Evolutionary conservation across 2,329 filamentous ascomycete genomes (phyloP).

Genomic region (Thermoascus crustaceus): DNA sequence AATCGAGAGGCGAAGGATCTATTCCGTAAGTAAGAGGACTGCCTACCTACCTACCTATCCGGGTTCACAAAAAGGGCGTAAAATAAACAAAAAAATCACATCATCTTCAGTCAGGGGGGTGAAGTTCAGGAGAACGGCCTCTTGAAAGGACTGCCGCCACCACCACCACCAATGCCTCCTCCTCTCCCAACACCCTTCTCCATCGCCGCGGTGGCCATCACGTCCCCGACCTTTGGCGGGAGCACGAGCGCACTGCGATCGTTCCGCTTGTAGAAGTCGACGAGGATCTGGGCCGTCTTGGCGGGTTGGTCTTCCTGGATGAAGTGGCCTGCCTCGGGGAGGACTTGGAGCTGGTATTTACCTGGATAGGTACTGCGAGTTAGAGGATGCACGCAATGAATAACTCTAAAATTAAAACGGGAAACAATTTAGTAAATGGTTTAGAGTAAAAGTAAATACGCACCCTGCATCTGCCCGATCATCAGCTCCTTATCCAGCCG

Average conservation of each 20-base stretch:
- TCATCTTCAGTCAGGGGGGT: too few species aligned
- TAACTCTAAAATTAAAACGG: background rate
- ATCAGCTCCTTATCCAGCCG: slow-evolving; percentile 83
- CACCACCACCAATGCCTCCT: too few species aligned
- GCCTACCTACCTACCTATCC: too few species aligned
- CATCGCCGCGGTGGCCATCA: slow-evolving; percentile 42
- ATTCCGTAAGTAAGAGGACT: too few species aligned
- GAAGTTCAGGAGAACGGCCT: background rate
- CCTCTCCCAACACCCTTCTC: slow-evolving; percentile 24
- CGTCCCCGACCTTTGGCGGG: slow-evolving; percentile 81
- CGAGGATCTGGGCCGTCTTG: slow-evolving; percentile 75
- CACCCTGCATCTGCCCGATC: slow-evolving; percentile 95
- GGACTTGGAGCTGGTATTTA: slow-evolving; percentile 91
- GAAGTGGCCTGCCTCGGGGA: slow-evolving; percentile 93
- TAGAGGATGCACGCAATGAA: too few species aligned
- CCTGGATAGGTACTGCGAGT: slow-evolving; percentile 33
- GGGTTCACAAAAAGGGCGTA: background rate
- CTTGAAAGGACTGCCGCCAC: background rate
- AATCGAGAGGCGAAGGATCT: too few species aligned
- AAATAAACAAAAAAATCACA: background rate
- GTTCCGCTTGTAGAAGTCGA: slow-evolving; percentile 88
- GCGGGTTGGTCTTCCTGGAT: slow-evolving; percentile 91
- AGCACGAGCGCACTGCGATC: slow-evolving; percentile 77
- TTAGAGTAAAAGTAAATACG: slow-evolving; percentile 12
- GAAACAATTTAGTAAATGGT: too few species aligned